Percentiles rank a stretch among this genome's conserved stretches.
These are phyloP conservation scores for Nissolia schottii DNA, from an alignment of 306 rosid species.

Conservation along the genomic window DNA sequence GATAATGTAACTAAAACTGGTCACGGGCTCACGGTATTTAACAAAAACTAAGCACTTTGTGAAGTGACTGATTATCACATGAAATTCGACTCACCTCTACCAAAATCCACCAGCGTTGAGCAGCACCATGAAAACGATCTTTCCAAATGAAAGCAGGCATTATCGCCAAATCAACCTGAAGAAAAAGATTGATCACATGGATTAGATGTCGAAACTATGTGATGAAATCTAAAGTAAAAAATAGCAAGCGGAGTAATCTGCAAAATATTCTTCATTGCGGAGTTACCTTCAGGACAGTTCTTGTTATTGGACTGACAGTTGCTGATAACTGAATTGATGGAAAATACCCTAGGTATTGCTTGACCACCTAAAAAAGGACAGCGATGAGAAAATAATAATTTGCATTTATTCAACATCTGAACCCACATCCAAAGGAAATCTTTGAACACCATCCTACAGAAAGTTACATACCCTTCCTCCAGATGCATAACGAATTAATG, in stretches of 20 bases:
- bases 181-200: slow-evolving; percentile 11
- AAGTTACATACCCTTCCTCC: slow-evolving; percentile 80
- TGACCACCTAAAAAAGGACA: slow-evolving; percentile 53
- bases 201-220: not conserved
- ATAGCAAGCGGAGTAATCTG: not conserved
- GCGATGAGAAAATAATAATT: slow-evolving; percentile 15
- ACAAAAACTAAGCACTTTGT: slow-evolving; percentile 11
- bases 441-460: slow-evolving; percentile 11
- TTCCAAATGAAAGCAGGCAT: slow-evolving; percentile 75
- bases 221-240: slow-evolving; percentile 9
- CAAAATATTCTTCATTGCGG: not conserved
- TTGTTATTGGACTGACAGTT: slow-evolving; percentile 93
- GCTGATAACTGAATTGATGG: slow-evolving; percentile 91
- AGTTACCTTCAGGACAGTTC: slow-evolving; percentile 90
- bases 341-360: slow-evolving; percentile 78
- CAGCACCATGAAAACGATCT: slow-evolving; percentile 89
- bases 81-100: slow-evolving; percentile 67
- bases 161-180: slow-evolving; percentile 75
- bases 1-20: not conserved
- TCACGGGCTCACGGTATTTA: not conserved
- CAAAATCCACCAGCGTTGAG: slow-evolving; percentile 93
- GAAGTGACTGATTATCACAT: not conserved
- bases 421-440: slow-evolving; percentile 15
- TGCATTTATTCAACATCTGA: slow-evolving; percentile 1
- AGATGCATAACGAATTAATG: slow-evolving; percentile 76